Percentiles rank a stretch among this genome's conserved stretches.
Evolutionary conservation across 345 rosid species (phyloP).

Genomic region (Zanthoxylum bungeanum): DNA sequence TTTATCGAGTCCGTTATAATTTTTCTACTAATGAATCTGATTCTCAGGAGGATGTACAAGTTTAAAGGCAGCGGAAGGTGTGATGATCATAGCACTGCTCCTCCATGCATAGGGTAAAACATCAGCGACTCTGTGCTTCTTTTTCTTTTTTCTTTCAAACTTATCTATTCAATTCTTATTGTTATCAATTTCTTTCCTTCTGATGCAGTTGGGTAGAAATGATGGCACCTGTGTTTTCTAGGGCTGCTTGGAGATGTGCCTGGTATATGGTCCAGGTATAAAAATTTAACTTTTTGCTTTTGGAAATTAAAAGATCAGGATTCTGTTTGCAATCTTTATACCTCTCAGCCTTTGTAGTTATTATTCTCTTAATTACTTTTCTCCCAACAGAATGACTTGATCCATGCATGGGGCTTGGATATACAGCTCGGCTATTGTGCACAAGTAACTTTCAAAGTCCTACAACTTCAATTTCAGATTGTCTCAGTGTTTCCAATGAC

Average conservation of each 20-base stretch:
- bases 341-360: not conserved
- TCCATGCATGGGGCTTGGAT: constrained; percentile 96
- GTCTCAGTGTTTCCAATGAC: constrained; percentile 3
- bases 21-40: not conserved
- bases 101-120: constrained; percentile 85
- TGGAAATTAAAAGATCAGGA: not conserved
- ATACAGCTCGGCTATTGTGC: constrained; percentile 87
- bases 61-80: constrained; percentile 73
- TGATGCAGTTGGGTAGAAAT: constrained; percentile 90
- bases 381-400: constrained; percentile 70
- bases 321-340: not conserved
- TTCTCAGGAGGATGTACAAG: constrained; percentile 71
- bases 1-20: not conserved
- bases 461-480: not conserved
- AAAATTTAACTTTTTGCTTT: not conserved
- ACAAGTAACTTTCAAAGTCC: constrained; percentile 44
- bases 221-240: constrained; percentile 98
- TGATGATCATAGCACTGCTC: constrained; percentile 62
- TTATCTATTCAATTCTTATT: not conserved
- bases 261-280: constrained; percentile 98
- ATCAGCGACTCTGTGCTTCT: not conserved
- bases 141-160: no score
- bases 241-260: constrained; percentile 82
- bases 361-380: not conserved
- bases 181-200: not conserved